phyloP scores from a whole-genome alignment of 2,329 filamentous ascomycete genomes.

The Aspergillus intermedius region DNA sequence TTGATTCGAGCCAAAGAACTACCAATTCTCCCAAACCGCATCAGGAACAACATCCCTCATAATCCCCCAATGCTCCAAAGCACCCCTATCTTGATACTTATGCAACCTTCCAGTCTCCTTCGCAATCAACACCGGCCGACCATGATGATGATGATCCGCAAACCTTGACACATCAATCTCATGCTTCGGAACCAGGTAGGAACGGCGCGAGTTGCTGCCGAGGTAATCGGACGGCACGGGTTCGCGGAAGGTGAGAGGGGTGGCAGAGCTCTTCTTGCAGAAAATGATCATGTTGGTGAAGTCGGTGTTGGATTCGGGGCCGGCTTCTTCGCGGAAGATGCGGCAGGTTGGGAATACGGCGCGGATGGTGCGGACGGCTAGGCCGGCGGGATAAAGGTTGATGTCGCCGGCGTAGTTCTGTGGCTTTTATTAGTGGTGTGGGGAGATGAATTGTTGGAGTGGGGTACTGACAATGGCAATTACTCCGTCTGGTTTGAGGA shows the following conservation, averaged over 20 bases:
- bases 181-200: slow-evolving; percentile 64
- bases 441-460: neutral
- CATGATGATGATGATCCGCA: slow-evolving; percentile 38
- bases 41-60: slow-evolving; percentile 80
- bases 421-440: slow-evolving; percentile 9
- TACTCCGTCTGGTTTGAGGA: slow-evolving; percentile 72
- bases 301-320: slow-evolving; percentile 53
- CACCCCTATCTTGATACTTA: slow-evolving; percentile 67
- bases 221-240: slow-evolving; percentile 62
- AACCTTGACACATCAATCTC: slow-evolving; percentile 53
- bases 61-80: slow-evolving; percentile 79
- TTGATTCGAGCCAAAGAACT: neutral
- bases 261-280: slow-evolving; percentile 60
- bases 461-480: slow-evolving; percentile 69
- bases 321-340: slow-evolving; percentile 73
- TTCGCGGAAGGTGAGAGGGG: slow-evolving; percentile 58
- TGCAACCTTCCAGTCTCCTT: slow-evolving; percentile 59
- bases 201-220: slow-evolving; percentile 61
- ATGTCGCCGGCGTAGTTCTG: slow-evolving; percentile 95
- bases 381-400: slow-evolving; percentile 63
- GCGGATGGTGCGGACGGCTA: slow-evolving; percentile 76
- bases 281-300: slow-evolving; percentile 97
- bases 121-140: slow-evolving; percentile 33
- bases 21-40: slow-evolving; percentile 84
- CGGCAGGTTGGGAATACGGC: slow-evolving; percentile 82